A percentile compares a stretch with the other conserved stretches of the same genome.
These are phyloP conservation scores for Chrysanthemum seticuspe DNA, from an alignment of 129 eudicot species.

Conservation along the genomic window DNA sequence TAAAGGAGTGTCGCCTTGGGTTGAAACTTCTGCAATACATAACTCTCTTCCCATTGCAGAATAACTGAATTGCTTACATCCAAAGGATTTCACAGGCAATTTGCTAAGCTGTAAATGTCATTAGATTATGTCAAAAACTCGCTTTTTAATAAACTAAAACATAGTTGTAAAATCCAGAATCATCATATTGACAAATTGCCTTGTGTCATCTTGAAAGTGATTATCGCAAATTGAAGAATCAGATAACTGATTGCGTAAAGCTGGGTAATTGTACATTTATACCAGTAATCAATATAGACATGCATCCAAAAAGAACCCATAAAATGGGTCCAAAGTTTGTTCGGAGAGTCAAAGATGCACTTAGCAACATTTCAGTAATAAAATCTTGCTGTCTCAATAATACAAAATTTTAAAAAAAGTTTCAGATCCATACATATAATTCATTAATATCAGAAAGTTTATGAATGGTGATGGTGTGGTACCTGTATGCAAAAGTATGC, in stretches of 20 bases:
- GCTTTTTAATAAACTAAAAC: neutral
- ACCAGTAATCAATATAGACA: no score
- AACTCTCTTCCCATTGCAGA: conserved; percentile 80
- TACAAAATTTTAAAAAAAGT: neutral
- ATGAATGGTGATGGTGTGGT: neutral
- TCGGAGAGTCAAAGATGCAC: neutral
- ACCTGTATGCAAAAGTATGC: conserved; percentile 92
- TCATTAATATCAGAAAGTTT: neutral
- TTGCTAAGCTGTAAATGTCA: conserved; percentile 52
- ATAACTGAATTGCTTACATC: conserved; percentile 58
- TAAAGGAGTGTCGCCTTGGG: conserved; percentile 18
- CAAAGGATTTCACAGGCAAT: conserved; percentile 61
- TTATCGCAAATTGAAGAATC: no score
- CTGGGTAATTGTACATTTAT: no score
- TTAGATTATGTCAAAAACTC: neutral
- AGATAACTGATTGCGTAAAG: no score
- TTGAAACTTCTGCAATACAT: conserved; percentile 59
- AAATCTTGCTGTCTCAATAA: no score
- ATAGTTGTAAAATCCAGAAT: neutral
- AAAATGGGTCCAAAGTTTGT: neutral
- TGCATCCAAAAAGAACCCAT: neutral
- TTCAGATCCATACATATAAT: neutral
- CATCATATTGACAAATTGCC: no score
- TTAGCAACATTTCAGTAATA: no score
- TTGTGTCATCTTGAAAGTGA: no score